phyloP scores from a whole-genome alignment of 768 basidiomycete genomes.

The Lactarius tabidus region DNA sequence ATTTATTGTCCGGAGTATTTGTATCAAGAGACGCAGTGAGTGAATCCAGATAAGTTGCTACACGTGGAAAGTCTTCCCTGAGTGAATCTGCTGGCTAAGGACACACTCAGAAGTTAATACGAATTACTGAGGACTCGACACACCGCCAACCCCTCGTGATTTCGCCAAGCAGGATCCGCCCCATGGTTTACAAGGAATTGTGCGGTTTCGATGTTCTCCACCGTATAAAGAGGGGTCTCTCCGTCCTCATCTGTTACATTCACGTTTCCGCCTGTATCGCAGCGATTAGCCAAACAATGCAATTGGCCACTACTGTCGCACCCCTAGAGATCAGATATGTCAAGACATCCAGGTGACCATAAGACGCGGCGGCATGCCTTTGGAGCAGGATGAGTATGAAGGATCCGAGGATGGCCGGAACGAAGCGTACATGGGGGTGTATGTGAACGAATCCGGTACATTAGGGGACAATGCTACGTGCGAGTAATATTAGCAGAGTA shows the following conservation, averaged over 20 bases:
- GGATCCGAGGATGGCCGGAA: slow-evolving; percentile 2
- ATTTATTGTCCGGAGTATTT: slow-evolving; percentile 25
- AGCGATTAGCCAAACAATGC: slow-evolving; percentile 1
- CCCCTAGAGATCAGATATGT: slow-evolving; percentile 75
- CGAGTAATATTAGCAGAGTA: slow-evolving; percentile 6
- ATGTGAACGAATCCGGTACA: slow-evolving; percentile 63
- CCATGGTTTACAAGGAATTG: slow-evolving; percentile 75
- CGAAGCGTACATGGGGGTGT: slow-evolving; percentile 68
- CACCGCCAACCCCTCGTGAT: slow-evolving; percentile 74
- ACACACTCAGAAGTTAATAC: slow-evolving; percentile 5
- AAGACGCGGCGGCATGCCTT: slow-evolving; percentile 94
- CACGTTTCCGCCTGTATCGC: slow-evolving; percentile 68
- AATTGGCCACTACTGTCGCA: slow-evolving; percentile 29
- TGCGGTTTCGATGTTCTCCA: slow-evolving; percentile 77
- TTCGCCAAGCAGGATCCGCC: slow-evolving; percentile 56
- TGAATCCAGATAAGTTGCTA: slow-evolving; percentile 57
- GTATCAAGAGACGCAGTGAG: slow-evolving; percentile 28
- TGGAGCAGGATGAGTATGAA: slow-evolving; percentile 17
- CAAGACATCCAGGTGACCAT: slow-evolving; percentile 72
- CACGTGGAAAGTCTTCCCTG: slow-evolving; percentile 63
- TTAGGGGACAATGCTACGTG: slow-evolving; percentile 58
- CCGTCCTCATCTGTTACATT: slow-evolving; percentile 84
- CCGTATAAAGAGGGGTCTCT: slow-evolving; percentile 89
- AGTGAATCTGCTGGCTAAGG: slow-evolving; percentile 67
- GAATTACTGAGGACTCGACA: slow-evolving; percentile 30